Conservation (phyloP, 1,284 basidiomycete genomes). For the Marasmius tenuissimus region DNA sequence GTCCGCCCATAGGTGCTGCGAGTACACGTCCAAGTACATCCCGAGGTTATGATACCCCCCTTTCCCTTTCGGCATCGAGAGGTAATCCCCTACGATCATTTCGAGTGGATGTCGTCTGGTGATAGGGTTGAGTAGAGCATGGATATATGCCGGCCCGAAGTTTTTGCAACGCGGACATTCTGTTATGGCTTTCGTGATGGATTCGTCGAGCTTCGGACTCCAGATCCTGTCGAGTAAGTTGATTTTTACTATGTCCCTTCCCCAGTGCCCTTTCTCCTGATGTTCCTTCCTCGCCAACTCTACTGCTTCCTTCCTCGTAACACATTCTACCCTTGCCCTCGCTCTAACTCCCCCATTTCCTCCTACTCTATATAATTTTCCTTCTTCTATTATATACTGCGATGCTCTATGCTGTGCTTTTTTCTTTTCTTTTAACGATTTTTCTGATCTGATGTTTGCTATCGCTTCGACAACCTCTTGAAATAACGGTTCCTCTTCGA, state of each 20-base stretch:
- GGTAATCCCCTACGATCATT: slow-evolving; percentile 32
- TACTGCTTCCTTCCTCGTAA: slow-evolving; percentile 15
- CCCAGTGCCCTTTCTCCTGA: slow-evolving; percentile 26
- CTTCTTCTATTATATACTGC: slow-evolving; percentile 31
- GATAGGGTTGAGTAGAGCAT: slow-evolving; percentile 35
- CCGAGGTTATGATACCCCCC: slow-evolving; percentile 29
- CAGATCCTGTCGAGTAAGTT: slow-evolving; percentile 23
- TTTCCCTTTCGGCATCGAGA: slow-evolving; percentile 31
- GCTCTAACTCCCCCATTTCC: slow-evolving; percentile 17
- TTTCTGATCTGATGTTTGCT: background rate
- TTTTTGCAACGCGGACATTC: slow-evolving; percentile 29
- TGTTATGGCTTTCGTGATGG: slow-evolving; percentile 26
- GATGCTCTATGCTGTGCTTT: slow-evolving; percentile 25
- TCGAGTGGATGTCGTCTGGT: slow-evolving; percentile 33
- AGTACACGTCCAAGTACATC: slow-evolving; percentile 26
- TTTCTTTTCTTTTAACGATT: background rate
- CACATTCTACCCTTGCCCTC: slow-evolving; percentile 17
- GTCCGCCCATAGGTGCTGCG: slow-evolving; percentile 27
- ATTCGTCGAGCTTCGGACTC: slow-evolving; percentile 28
- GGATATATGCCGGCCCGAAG: slow-evolving; percentile 25
- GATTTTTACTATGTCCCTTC: slow-evolving; percentile 27
- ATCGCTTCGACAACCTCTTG: background rate
- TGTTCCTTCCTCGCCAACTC: slow-evolving; percentile 16
- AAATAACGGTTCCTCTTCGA: slow-evolving; percentile 24
- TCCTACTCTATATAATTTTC: slow-evolving; percentile 22